Evolutionary conservation across 106 monocot species (phyloP), one percentile per base, ranked within the genome.

Genomic region (Vanilla planifolia): DNA sequence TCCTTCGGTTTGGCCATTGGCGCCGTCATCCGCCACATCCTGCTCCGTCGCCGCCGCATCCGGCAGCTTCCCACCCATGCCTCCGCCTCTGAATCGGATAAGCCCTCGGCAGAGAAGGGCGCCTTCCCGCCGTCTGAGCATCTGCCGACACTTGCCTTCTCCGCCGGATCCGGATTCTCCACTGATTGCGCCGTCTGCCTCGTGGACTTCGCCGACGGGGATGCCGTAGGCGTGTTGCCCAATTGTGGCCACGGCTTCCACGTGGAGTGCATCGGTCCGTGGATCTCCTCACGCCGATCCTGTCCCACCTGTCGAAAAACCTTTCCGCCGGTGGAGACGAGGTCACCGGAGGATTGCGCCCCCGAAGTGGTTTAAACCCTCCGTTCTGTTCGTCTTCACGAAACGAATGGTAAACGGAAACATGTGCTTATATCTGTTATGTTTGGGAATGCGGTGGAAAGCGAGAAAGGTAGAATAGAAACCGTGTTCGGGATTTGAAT

Each of bases 111-210:
- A 9, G 20, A 3, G 1, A 4, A 57, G 34, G 57, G 0, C 17
- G 35, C 35, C 14, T 20, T 1, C 20, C 19, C 16, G 19, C 21
- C 16, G 16, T 8, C 50, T 21, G 34, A 34, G 35, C 0, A 2
- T 2, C 7, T 57, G 8, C 35, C 57, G 57, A 16, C 53, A 3
- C 6, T 53, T 0, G 30, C 15, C 9, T 53, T 53, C 30, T 53
- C 64, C 61, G 40, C 24, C 42, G 42, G 60, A 29, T 20, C 47
- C 10, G 30, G 52, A 51, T 8, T 34, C n/a, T 20, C 51, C 42
- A 25, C 53, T 19, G 81, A 81, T 5, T 81, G 81, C 67, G 61
- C 76, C 13, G 76, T 81, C 13, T 81, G 81, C 47, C 76, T 81
- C 23, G 60, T 39, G 3, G 81, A 81, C 51, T 76, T 81, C 40